Conservation (phyloP, 2,329 filamentous ascomycete genomes). For the Sporothrix brasiliensis region DNA sequence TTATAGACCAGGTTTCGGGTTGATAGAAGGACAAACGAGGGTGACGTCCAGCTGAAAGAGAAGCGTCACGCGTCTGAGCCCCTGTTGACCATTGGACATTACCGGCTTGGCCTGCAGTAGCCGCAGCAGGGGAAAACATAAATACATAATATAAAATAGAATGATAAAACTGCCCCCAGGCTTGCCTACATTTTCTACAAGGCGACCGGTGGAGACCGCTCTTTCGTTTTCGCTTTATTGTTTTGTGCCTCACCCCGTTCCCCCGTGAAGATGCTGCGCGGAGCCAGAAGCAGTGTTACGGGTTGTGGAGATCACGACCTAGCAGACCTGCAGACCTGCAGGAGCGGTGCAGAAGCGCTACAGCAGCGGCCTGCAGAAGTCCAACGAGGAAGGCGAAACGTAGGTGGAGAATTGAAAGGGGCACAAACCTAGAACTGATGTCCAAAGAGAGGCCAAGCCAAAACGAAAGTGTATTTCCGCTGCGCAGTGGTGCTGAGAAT, state of each 20-base stretch:
- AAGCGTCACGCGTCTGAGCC: neutral
- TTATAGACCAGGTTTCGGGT: conserved; percentile 14
- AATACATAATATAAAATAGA: neutral
- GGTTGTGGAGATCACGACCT: conserved; percentile 12
- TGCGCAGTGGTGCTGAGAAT: conserved; percentile 16
- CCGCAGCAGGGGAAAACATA: neutral
- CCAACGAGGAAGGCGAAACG: conserved; percentile 25
- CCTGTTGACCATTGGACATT: neutral
- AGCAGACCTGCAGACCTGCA: conserved; percentile 6
- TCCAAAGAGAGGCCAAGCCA: neutral
- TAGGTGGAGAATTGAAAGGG: neutral
- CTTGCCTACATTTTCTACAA: conserved; percentile 18
- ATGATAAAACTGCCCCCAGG: neutral
- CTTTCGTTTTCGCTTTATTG: neutral
- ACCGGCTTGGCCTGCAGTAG: conserved; percentile 16
- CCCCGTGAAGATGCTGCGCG: neutral
- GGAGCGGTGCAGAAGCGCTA: conserved; percentile 9
- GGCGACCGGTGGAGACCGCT: conserved; percentile 28
- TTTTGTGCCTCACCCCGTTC: neutral
- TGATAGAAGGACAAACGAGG: neutral
- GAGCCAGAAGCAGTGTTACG: conserved; percentile 23
- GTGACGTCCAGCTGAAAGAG: neutral
- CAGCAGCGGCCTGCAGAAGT: neutral
- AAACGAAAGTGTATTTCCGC: conserved; percentile 8
- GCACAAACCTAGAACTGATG: neutral